Evolutionary conservation across 257 asterid genomes (phyloP), one percentile per base, ranked within the genome.

Genomic region (Solanum sitiens): DNA sequence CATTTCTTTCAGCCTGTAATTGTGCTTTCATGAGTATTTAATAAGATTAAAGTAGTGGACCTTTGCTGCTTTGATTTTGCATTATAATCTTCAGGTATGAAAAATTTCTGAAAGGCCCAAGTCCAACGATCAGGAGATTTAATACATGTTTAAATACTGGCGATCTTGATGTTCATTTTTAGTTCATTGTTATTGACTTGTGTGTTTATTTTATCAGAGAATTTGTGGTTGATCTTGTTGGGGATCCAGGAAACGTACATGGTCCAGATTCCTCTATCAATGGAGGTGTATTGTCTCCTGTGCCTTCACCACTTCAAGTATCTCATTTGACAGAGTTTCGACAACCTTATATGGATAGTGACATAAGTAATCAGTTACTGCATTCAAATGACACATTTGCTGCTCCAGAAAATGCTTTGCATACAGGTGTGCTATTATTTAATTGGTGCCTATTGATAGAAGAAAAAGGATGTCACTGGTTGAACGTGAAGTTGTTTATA

Each of bases 161-260:
- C 7, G 30, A 47, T 27, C 44, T 30, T 80, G 40, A 47, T 30
- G 68, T 6, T 80, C 20, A 50, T 82, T 82, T 30, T 47, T 20
- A 50, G 11, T 56, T 84, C 30, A 71, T 42, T 70, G 39, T 76
- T 87, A 59, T 75, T 91, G 88, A 88, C 83, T 53, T 85, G 39
- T 77, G 37, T 85, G 30, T 74, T 65, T 87, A 18, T 89, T 30
- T 90, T 87, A 45, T 86, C 95, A 97, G 99, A 95, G 99, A 97
- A 86, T 94, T 92, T 90, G 96, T 97, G 33, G 97, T 97, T 90
- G 99, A 97, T 92, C 95, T 97, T 82, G 96, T 97, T 84, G 98
- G 98, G 87, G 91, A 94, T 87, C 99, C 99, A 12, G 99, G 99
- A 90, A 93, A 92, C 72, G 87, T 97, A 76, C 95, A 92, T 21